Conservation (phyloP, 805 yeast genomes). For the Candida krabiensis region DNA sequence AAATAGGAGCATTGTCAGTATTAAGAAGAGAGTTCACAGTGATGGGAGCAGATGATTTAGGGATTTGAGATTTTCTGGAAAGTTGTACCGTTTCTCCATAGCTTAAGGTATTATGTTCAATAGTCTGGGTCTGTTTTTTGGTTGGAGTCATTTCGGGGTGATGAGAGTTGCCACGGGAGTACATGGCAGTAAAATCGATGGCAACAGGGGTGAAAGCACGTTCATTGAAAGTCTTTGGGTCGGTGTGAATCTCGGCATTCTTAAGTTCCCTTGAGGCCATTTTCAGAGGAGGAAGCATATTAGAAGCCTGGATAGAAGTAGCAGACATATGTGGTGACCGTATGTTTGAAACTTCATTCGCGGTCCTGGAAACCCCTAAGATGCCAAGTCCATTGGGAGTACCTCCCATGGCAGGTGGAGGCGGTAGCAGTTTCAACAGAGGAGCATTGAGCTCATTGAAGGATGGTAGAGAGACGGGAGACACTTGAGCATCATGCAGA, state of each 20-base stretch:
- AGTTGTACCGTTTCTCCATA: no score
- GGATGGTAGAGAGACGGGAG: conserved; percentile 1
- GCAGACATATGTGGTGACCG: background rate
- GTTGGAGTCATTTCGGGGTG: background rate
- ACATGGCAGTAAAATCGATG: conserved; percentile 15
- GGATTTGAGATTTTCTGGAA: no score
- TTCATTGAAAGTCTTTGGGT: no score
- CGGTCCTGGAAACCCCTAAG: background rate
- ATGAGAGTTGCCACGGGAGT: background rate
- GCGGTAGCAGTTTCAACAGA: background rate
- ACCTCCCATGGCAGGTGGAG: no score
- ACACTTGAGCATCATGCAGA: background rate
- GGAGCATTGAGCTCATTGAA: conserved; percentile 4
- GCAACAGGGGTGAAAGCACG: conserved; percentile 8
- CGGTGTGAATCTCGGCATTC: no score
- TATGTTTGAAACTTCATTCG: background rate
- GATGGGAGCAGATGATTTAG: conserved; percentile 9
- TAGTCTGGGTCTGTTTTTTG: background rate
- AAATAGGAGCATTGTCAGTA: conserved; percentile 8
- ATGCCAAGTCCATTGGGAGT: no score
- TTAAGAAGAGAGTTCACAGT: conserved; percentile 18
- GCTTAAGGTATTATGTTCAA: background rate
- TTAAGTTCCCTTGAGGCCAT: background rate
- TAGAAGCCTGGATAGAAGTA: background rate
- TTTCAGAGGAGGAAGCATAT: conserved; percentile 4